Evolutionary conservation across 1,284 basidiomycete genomes (phyloP), one percentile per base, ranked within the genome.

Genomic region (Cyathus olla): DNA sequence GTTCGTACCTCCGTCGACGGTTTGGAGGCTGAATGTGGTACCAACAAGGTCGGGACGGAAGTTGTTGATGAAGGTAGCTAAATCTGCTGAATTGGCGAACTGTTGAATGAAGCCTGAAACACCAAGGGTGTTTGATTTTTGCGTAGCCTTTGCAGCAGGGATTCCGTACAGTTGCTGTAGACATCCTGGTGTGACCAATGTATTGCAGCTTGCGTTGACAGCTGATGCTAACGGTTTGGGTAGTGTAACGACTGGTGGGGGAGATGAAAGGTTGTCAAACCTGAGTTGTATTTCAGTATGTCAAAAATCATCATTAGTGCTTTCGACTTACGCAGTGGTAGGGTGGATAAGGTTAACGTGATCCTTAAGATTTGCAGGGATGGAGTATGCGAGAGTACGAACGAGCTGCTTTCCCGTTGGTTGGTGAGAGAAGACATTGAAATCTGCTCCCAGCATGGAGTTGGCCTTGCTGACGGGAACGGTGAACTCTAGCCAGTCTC

Each of bases 341-440:
- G 83, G 83, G 59, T 82, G 80, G 17, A 84, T 71, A 19, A 82
- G 70, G 21, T 79, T 72, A 39, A 84, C 67, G 58, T 82, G 78
- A 13, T 71, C 72, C 50, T 75, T 57, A 3, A 83, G 70, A 47
- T 75, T 73, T 0, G 68, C 62, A 1, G 83, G 83, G 44, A 84
- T 71, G 8, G 81, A 83, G 72, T 83, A 83, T 3, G 76, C 69
- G 22, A 83, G 73, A 1, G 82, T 83, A 48, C 81, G 80, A 56
- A 24, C 37, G 37, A 54, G 77, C 57, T 72, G 56, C 35, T 68
- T 57, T 35, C 78, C 29, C 1, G 65, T 77, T 15, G 66, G 67
- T 3, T 70, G 63, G 63, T 85, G 78, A 11, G 68, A 71, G 70
- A 80, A 85, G n/a, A 72, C 65, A 21, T 76, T 70, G 68, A 81